Conservation (phyloP, 169 alveolate genomes). For the Babesia bigemina region DNA sequence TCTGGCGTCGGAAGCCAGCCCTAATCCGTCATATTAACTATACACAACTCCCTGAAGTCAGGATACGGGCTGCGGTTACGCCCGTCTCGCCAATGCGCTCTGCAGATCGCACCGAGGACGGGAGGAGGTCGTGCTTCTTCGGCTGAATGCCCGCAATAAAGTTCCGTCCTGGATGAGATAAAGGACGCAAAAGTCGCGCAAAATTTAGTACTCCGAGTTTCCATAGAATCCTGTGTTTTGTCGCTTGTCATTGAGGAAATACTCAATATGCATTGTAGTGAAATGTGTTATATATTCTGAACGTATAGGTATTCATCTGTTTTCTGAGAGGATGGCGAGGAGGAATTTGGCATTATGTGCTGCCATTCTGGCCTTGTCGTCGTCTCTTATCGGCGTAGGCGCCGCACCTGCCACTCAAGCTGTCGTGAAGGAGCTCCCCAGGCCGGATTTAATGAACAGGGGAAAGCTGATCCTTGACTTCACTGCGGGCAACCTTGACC, state of each 20-base stretch:
- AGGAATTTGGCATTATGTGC: not conserved
- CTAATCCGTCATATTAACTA: too few species aligned
- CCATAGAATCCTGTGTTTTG: too few species aligned
- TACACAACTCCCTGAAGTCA: too few species aligned
- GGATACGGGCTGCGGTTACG: too few species aligned
- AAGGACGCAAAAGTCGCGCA: too few species aligned
- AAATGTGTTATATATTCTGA: not conserved
- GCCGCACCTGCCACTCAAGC: not conserved
- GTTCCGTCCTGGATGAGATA: too few species aligned
- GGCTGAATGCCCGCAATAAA: too few species aligned
- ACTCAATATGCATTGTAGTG: not conserved
- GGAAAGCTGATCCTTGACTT: conserved; percentile 16
- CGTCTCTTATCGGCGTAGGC: not conserved
- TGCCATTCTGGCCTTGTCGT: not conserved
- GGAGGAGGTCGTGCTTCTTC: too few species aligned
- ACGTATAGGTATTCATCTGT: not conserved
- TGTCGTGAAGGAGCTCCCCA: not conserved
- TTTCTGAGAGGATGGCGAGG: not conserved
- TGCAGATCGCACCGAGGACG: too few species aligned
- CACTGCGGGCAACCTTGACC: conserved; percentile 9
- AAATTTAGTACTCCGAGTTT: too few species aligned
- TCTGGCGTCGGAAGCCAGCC: too few species aligned
- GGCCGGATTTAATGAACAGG: not conserved
- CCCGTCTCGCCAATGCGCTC: too few species aligned
- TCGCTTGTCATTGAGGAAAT: not conserved